Evolutionary conservation across 2,329 filamentous ascomycete species (phyloP).

Genomic region (Escovopsis sp.): DNA sequence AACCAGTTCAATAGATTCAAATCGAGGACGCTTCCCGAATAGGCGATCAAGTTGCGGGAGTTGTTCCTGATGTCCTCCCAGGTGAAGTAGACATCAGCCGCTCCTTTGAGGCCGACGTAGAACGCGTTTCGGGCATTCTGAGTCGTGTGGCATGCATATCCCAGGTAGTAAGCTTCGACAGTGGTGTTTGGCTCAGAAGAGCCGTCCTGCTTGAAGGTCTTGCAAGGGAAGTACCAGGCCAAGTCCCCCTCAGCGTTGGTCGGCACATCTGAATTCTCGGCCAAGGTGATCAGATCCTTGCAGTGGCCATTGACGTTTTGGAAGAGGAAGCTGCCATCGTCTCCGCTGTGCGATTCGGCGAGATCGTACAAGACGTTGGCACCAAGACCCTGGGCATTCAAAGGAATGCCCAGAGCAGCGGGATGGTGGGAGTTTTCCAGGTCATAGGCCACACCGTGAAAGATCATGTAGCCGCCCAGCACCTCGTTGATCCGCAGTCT

Average conservation of each 20-base stretch:
- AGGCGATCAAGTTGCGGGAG: slow-evolving; percentile 82
- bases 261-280: slow-evolving; percentile 61
- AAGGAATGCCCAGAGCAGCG: slow-evolving; percentile 61
- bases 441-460: slow-evolving; percentile 85
- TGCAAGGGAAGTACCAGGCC: slow-evolving; percentile 96
- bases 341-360: slow-evolving; percentile 66
- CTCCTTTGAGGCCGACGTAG: slow-evolving; percentile 50
- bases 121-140: slow-evolving; percentile 53
- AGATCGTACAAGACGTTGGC: slow-evolving; percentile 81
- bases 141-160: slow-evolving; percentile 82
- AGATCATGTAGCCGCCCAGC: slow-evolving; percentile 76
- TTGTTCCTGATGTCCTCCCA: slow-evolving; percentile 89
- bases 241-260: slow-evolving; percentile 58
- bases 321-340: slow-evolving; percentile 93
- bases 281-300: slow-evolving; percentile 71
- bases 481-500: slow-evolving; percentile 77
- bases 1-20: slow-evolving; percentile 83
- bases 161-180: slow-evolving; percentile 53
- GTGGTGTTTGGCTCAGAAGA: slow-evolving; percentile 64
- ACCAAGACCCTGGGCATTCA: slow-evolving; percentile 29
- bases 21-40: slow-evolving; percentile 86
- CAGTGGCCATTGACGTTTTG: slow-evolving; percentile 97
- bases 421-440: slow-evolving; percentile 65
- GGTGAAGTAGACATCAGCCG: slow-evolving; percentile 87
- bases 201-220: slow-evolving; percentile 83